A percentile compares a stretch with the other conserved stretches of the same genome.
phyloP scores from a whole-genome alignment of 2,329 filamentous ascomycete genomes.

The Venturia nashicola region DNA sequence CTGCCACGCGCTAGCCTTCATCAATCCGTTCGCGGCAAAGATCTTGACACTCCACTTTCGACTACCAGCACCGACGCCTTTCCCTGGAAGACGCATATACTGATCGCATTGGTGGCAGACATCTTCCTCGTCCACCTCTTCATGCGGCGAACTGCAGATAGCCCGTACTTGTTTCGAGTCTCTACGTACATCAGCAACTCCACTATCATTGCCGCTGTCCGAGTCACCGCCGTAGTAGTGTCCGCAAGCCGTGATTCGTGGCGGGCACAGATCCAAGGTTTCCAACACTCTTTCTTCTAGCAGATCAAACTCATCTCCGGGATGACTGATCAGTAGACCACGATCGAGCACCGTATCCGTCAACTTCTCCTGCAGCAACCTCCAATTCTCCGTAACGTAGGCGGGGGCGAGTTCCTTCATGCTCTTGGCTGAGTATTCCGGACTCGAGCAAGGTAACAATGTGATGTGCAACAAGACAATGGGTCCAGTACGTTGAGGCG shows the following conservation, averaged over 20 bases:
- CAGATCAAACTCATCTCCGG: conserved; percentile 67
- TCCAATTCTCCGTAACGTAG: conserved; percentile 46
- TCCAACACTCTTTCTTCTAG: conserved; percentile 68
- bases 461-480: conserved; percentile 70
- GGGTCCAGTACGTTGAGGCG: conserved; percentile 35
- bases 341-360: conserved; percentile 62
- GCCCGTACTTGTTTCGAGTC: conserved; percentile 13
- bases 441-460: conserved; percentile 51
- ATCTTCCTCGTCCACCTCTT: conserved; percentile 22
- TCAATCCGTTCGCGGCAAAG: conserved; percentile 88
- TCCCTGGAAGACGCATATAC: conserved; percentile 23
- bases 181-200: conserved; percentile 18
- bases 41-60: conserved; percentile 70
- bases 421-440: conserved; percentile 43
- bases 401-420: conserved; percentile 40
- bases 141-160: not conserved
- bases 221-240: conserved; percentile 50
- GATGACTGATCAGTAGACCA: conserved; percentile 65
- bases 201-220: conserved; percentile 16
- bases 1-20: conserved; percentile 77
- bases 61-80: conserved; percentile 25
- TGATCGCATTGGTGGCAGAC: conserved; percentile 38
- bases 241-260: conserved; percentile 61
- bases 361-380: conserved; percentile 55
- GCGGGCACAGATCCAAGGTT: conserved; percentile 57